These are phyloP conservation scores for Beta vulgaris DNA, from an alignment of 148 eudicot genomes.

Conservation along the genomic window DNA sequence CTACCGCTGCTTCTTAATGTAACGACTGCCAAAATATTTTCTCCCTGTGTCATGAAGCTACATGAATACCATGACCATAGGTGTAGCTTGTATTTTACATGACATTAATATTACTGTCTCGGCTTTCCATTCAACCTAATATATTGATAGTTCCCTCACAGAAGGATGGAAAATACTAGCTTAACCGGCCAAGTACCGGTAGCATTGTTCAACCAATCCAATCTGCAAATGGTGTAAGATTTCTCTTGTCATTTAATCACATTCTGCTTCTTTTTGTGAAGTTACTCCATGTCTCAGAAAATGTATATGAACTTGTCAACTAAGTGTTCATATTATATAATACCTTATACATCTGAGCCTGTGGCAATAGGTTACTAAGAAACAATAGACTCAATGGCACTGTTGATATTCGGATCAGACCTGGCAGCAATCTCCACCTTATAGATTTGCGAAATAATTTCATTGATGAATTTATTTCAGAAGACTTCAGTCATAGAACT, in stretches of 20 bases:
- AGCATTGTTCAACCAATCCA: constrained; percentile 23
- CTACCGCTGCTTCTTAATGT: neutral
- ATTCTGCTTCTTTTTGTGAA: neutral
- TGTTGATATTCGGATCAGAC: constrained; percentile 21
- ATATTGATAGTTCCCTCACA: constrained; percentile 6
- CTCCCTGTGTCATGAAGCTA: neutral
- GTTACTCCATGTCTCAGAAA: neutral
- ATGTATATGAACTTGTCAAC: neutral
- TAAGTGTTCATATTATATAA: neutral
- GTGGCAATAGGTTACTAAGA: constrained; percentile 16
- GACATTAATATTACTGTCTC: neutral
- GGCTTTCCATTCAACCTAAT: neutral
- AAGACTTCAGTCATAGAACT: constrained; percentile 3
- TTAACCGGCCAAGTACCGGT: constrained; percentile 29
- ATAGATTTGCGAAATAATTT: constrained; percentile 31
- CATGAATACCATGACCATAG: neutral
- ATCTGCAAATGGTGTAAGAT: constrained; percentile 27
- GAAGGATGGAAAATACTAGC: constrained; percentile 28
- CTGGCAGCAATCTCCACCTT: constrained; percentile 21
- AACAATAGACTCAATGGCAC: constrained; percentile 31
- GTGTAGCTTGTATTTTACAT: neutral
- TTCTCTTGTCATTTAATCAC: neutral
- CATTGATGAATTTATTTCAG: constrained; percentile 5
- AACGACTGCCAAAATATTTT: neutral
- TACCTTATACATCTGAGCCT: neutral